Conservation (phyloP, 805 yeast genomes). For the Pichia heedii region DNA sequence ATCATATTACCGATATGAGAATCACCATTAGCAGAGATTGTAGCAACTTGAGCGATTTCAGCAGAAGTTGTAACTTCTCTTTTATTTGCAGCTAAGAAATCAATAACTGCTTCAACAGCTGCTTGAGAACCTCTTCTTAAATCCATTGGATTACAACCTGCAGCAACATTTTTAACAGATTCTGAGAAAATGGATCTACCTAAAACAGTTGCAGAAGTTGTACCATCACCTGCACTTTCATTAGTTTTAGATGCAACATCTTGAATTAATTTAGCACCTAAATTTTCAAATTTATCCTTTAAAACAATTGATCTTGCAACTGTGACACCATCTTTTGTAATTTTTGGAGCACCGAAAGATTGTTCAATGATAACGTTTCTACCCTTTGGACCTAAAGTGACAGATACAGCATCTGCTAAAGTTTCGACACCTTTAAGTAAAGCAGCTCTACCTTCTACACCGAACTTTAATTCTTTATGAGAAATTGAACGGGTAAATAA, state of each 20-base stretch:
- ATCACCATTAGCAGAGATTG: constrained; percentile 96
- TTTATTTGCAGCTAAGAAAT: constrained; percentile 74
- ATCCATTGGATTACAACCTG: constrained; percentile 99
- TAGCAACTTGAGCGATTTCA: constrained; percentile 97
- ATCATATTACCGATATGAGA: constrained; percentile 81
- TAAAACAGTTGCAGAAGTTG: constrained; percentile 93
- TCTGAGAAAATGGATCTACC: constrained; percentile 95
- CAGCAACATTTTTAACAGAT: constrained; percentile 93
- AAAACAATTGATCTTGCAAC: constrained; percentile 82
- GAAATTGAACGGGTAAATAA: constrained; percentile 34
- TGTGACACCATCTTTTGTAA: constrained; percentile 98
- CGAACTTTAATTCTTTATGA: constrained; percentile 93
- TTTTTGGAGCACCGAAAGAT: constrained; percentile 93
- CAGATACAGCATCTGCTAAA: constrained; percentile 92
- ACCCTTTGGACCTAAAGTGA: constrained; percentile 96
- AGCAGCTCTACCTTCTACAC: constrained; percentile 96
- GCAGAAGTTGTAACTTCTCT: constrained; percentile 89
- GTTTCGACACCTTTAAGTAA: constrained; percentile 88
- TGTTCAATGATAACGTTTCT: constrained; percentile 95
- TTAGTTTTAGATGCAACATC: constrained; percentile 97
- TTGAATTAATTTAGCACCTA: constrained; percentile 92
- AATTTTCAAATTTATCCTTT: constrained; percentile 86
- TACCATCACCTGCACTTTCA: constrained; percentile 98
- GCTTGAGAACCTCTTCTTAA: constrained; percentile 95
- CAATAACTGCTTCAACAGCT: constrained; percentile 89